These are phyloP conservation scores for Candida sanyaensis DNA, from an alignment of 1,139 yeast species.

Conservation along the genomic window DNA sequence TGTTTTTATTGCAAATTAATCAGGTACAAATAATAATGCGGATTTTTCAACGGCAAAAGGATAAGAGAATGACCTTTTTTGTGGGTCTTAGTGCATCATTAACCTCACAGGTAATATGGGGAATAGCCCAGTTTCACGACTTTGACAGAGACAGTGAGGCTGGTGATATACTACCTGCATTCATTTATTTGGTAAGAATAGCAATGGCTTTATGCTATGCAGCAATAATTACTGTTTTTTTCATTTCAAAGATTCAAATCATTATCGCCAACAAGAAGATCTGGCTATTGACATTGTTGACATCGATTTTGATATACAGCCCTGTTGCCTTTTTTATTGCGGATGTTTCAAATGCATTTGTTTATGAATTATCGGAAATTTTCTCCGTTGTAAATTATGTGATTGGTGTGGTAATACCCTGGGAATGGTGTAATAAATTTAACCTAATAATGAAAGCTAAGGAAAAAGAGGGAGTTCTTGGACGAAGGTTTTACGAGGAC, in stretches of 20 bases:
- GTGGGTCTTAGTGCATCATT: constrained; percentile 61
- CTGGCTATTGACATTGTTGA: constrained; percentile 58
- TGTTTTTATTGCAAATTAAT: constrained; percentile 62
- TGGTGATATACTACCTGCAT: constrained; percentile 70
- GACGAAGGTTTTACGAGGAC: constrained; percentile 77
- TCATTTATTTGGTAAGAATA: constrained; percentile 75
- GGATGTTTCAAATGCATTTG: constrained; percentile 73
- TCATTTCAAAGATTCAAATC: constrained; percentile 54
- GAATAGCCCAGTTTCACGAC: constrained; percentile 54
- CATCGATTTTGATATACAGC: constrained; percentile 59
- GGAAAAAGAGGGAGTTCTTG: constrained; percentile 78
- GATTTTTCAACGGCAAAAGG: constrained; percentile 68
- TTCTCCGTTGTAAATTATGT: constrained; percentile 73
- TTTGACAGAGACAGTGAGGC: constrained; percentile 41
- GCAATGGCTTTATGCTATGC: constrained; percentile 75
- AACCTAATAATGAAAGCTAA: constrained; percentile 60
- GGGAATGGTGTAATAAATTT: constrained; percentile 87
- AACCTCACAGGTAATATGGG: constrained; percentile 70
- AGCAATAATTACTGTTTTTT: constrained; percentile 61
- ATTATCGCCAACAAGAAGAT: constrained; percentile 52
- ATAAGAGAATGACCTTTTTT: constrained; percentile 64
- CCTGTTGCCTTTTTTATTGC: constrained; percentile 78
- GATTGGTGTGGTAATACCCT: constrained; percentile 73
- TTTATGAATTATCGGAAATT: constrained; percentile 69
- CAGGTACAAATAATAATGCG: constrained; percentile 80